Evolutionary conservation across 129 eudicot species (phyloP), one percentile per base, ranked within the genome.

Genomic region (Helianthus tuberosus): DNA sequence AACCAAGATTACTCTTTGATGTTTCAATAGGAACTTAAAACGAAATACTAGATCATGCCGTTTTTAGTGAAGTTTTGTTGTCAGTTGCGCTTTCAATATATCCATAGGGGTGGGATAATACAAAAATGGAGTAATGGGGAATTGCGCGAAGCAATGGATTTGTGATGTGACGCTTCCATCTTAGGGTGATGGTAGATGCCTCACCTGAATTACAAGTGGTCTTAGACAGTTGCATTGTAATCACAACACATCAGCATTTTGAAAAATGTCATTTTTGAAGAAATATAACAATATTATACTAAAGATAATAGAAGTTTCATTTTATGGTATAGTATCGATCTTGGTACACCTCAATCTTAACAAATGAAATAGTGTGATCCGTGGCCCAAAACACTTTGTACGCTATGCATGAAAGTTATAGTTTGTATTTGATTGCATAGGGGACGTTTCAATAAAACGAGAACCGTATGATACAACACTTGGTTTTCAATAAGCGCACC

Each of bases 11-110:
- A 32, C 2, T 32, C 35, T 50, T 14, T 52, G 51, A n/a, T 73
- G 61, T 72, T 50, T 53, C 69, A 61, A 12, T 54, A 16, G 46
- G 58, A 50, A 77, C 49, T 38, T 32, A 17, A 23, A 16, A 46
- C 49, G 11, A 64, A 10, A 54, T 29, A 14, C 15, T 0, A 50
- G 6, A 51, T 16, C 11, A 16, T 53, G 59, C 3, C 11, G 10
- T 6, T 52, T 53, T 53, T 53, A n/a, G 25, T 53, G 3, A 53
- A 53, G 11, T 6, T 53, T 53, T 53, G 59, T 53, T 15, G 57
- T 51, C 20, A n/a, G n/a, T 51, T 14, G 23, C 57, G 15, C 57
- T 51, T 51, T 51, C n/a, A 4, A 14, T 51, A 51, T 15, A 0
- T 53, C 1, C 59, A 15, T 53, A 53, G 59, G 59, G 23, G 27